These are phyloP conservation scores for Naganishia albida DNA, from an alignment of 1,284 basidiomycete species.

Conservation along the genomic window DNA sequence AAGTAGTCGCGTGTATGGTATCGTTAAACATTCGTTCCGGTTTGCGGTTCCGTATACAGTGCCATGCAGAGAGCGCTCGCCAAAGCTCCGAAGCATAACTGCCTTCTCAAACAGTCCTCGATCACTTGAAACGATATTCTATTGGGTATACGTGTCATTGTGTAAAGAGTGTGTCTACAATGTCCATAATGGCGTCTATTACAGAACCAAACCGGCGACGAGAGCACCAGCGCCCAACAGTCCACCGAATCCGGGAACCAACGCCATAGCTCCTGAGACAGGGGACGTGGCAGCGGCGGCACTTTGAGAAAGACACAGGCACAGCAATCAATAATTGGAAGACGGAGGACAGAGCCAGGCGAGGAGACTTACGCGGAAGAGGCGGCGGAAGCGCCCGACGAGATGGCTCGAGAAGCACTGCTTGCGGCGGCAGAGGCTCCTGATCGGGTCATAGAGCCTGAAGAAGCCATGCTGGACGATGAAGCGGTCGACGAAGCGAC, in stretches of 20 bases:
- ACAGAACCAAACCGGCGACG: conserved; percentile 13
- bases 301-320: no score
- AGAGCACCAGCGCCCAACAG: conserved; percentile 16
- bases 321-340: no score
- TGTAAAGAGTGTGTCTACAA: not conserved
- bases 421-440: conserved; percentile 1
- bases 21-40: not conserved
- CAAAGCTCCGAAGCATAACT: no score
- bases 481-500: conserved; percentile 37
- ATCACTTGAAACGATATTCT: not conserved
- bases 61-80: no score
- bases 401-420: conserved; percentile 4
- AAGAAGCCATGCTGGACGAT: conserved; percentile 37
- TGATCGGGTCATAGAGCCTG: not conserved
- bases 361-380: conserved; percentile 12
- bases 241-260: conserved; percentile 17
- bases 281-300: conserved; percentile 3
- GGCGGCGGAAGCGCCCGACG: conserved; percentile 5
- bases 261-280: not conserved
- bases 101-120: no score
- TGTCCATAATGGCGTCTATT: conserved; percentile 7
- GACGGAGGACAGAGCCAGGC: no score
- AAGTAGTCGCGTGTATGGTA: conserved; percentile 37
- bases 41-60: not conserved
- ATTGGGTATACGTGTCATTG: conserved; percentile 4